Evolutionary conservation across 2,329 filamentous ascomycete genomes (phyloP), one percentile per base, ranked within the genome.

Genomic region (Pochonia chlamydosporia): DNA sequence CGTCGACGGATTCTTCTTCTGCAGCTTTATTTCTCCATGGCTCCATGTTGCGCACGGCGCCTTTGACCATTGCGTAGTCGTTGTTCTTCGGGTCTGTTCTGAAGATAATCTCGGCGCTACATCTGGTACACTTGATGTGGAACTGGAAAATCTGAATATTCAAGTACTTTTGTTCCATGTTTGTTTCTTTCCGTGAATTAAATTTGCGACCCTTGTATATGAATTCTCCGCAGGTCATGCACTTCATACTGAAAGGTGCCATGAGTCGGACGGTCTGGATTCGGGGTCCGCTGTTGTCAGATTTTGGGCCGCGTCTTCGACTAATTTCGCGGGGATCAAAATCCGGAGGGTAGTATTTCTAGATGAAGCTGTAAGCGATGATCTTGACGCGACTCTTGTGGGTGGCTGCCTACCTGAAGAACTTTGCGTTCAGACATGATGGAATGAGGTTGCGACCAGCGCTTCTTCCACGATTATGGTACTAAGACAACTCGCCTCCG

Each of bases 181-280:
- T 89, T 0, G 87, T 96, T 62, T 96, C 90, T 62, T 99, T 99
- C 30, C 89, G 79, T 3, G 89, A 86, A 69, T 97, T 97, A 77
- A 97, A 97, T 61, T 96, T 97, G 51, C 91, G 82, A 0, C 91
- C 91, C 58, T 89, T 89, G 75, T 95, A 92, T 61, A 95, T 93
- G 71, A 85, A 96, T 68, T 95, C 87, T 50, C 73, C 74, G 51
- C 75, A 78, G 1, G 66, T 66, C 3, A 66, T 68, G 54, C 73
- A 76, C 30, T 69, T 69, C 63, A 69, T 66, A 2, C 59, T 61
- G 45, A 69, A 70, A 1, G 64, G 64, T 37, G 57, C 69, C 89
- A 96, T 96, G 28, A 97, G 75, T 39, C 91, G 85, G 45, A 97
- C 90, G 0, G 85, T 89, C 60, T 95, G 89, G 8, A 89, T 78